Conservation (phyloP, 495 filamentous ascomycete species). For the Collariella sp. region DNA sequence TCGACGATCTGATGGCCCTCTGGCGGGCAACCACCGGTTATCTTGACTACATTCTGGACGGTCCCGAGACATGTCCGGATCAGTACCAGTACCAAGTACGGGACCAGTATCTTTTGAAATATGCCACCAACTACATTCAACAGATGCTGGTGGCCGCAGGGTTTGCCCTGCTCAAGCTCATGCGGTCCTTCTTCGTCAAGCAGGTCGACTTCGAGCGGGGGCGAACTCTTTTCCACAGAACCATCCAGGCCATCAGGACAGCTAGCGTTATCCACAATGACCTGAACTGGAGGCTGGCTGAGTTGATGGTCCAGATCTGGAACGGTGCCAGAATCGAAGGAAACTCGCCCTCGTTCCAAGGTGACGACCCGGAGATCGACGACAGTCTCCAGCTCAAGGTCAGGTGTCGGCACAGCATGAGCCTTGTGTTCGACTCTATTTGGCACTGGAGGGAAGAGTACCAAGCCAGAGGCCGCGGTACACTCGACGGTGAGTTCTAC, state of each 20-base stretch:
- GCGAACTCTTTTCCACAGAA: slow-evolving; percentile 61
- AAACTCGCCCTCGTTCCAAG: slow-evolving; percentile 29
- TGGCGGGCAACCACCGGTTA: slow-evolving; percentile 69
- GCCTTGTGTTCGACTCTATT: slow-evolving; percentile 81
- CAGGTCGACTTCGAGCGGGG: slow-evolving; percentile 69
- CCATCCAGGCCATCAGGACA: slow-evolving; percentile 65
- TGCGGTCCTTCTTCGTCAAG: slow-evolving; percentile 72
- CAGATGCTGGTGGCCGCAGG: slow-evolving; percentile 88
- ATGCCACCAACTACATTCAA: slow-evolving; percentile 77
- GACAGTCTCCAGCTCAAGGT: slow-evolving; percentile 77
- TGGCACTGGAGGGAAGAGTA: slow-evolving; percentile 91
- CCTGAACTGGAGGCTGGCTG: slow-evolving; percentile 73
- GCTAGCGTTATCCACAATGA: slow-evolving; percentile 80
- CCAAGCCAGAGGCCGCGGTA: slow-evolving; percentile 64
- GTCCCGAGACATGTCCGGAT: slow-evolving; percentile 28
- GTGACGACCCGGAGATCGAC: slow-evolving; percentile 45
- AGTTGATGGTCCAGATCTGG: slow-evolving; percentile 91
- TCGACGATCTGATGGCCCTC: slow-evolving; percentile 65
- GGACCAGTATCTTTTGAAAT: slow-evolving; percentile 49
- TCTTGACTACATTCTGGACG: slow-evolving; percentile 60
- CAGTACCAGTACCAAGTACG: slow-evolving; percentile 21
- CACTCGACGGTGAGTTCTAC: slow-evolving; percentile 60
- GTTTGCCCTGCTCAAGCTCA: slow-evolving; percentile 75
- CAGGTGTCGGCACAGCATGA: slow-evolving; percentile 86
- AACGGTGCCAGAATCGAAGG: slow-evolving; percentile 55